Base-by-base conservation (phyloP, 768 basidiomycete genomes). In the Saitozyma podzolica region DNA sequence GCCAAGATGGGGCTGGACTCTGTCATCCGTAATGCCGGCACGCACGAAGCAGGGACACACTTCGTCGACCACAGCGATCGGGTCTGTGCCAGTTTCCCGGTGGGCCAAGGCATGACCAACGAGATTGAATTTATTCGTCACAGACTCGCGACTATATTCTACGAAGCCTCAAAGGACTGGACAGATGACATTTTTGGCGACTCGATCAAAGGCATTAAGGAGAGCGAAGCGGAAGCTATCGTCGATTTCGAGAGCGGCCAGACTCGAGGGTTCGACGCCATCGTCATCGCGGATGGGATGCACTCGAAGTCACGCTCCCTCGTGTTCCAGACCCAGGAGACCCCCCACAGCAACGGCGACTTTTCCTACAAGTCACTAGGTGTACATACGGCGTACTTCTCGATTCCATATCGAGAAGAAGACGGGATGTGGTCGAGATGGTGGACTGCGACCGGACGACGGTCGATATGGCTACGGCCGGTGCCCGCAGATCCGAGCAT, bases 121-220 rank as follows among this genome's bases (percentile, higher is more conserved):
- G 75, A 78, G 56, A 61, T 50, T 39, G 77, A 78, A 66, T 74
- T 78, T 39, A 58, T 75, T 17, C 56, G 77, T 9, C 75, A 75
- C 6, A 70, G 73, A 57, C 60, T 77, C 8, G 63, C 71, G 6
- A 20, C 65, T 20, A 53, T 78, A 4, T 49, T 78, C 2, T 68
- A 64, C 45, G 59, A 67, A 13, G 63, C 63, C 7, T 63, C 66
- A 5, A 64, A 67, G 40, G 65, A 55, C 40, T n/a, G 49, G 17
- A 53, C 58, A 9, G 39, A 67, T 37, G 63, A 64, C 65, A 62
- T 61, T 7, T 7, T 74, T 60, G 70, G 66, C 6, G 65, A 62
- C 6, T 48, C 55, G n/a, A 63, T 77, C 40, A 61, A 41, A n/a
- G 51, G 37, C 41, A 62, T 73, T 29, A 40, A 66, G 0, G 59